Evolutionary conservation across 768 basidiomycete species (phyloP).

Genomic region (Paxillus rubicundulus): DNA sequence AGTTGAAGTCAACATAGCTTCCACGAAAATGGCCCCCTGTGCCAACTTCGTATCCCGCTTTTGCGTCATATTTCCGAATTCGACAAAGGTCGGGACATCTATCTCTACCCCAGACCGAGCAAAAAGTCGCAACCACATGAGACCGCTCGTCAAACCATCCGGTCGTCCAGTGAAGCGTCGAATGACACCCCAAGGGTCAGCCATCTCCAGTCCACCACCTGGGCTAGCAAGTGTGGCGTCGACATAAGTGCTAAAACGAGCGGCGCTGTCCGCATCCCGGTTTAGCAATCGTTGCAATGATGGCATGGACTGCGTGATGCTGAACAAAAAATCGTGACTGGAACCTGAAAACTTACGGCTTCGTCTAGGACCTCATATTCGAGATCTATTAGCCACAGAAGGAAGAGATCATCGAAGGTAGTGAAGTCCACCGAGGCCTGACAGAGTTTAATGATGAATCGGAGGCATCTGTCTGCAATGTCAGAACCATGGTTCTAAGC

Average conservation of each 20-base stretch:
- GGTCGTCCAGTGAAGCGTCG: conserved; percentile 39
- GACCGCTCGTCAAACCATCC: conserved; percentile 44
- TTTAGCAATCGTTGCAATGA: conserved; percentile 59
- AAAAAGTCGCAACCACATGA: conserved; percentile 61
- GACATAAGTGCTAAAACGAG: conserved; percentile 37
- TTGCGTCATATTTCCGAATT: conserved; percentile 42
- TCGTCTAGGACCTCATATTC: conserved; percentile 32
- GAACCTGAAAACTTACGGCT: conserved; percentile 35
- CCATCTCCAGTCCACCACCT: conserved; percentile 28
- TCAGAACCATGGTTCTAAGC: conserved; percentile 2
- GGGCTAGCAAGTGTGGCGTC: conserved; percentile 31
- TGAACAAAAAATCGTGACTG: not conserved
- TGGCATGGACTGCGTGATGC: conserved; percentile 42
- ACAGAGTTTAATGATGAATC: conserved; percentile 51
- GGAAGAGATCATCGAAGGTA: conserved; percentile 55
- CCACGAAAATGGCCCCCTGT: conserved; percentile 50
- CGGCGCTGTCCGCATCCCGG: conserved; percentile 45
- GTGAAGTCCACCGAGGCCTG: conserved; percentile 55
- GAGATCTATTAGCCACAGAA: conserved; percentile 55
- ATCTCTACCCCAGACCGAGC: conserved; percentile 66
- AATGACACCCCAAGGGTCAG: conserved; percentile 58
- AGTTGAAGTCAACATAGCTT: conserved; percentile 50
- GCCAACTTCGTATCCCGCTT: conserved; percentile 39
- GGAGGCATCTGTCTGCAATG: conserved; percentile 44
- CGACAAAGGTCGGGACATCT: conserved; percentile 48